These are phyloP conservation scores for Calonectria fujianensis DNA, from an alignment of 2,329 filamentous ascomycete genomes.

Conservation along the genomic window DNA sequence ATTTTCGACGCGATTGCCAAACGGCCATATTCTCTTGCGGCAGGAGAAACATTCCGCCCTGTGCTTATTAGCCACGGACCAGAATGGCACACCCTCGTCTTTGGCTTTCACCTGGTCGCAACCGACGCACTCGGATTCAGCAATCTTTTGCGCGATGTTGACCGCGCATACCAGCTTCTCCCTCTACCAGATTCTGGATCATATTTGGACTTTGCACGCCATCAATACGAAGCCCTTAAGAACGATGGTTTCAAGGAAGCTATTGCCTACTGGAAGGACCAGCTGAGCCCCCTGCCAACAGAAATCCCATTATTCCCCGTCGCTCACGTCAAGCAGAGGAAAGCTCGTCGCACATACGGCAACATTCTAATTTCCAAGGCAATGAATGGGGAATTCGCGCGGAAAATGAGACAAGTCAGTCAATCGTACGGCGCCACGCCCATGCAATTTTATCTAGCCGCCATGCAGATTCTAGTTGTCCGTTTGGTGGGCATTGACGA, in stretches of 20 bases:
- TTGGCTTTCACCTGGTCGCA: conserved; percentile 69
- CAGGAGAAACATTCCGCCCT: background rate
- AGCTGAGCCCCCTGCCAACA: background rate
- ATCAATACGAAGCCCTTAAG: background rate
- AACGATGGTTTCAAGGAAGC: background rate
- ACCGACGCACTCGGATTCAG: conserved; percentile 63
- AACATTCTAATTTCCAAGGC: background rate
- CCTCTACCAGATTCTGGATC: background rate
- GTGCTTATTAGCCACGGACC: background rate
- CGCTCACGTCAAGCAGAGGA: background rate
- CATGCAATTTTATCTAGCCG: background rate
- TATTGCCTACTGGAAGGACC: background rate
- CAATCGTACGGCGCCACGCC: background rate
- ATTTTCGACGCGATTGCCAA: background rate
- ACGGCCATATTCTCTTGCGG: background rate
- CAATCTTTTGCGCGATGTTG: background rate
- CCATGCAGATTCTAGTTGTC: background rate
- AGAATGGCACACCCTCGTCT: conserved; percentile 61
- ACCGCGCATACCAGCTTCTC: background rate
- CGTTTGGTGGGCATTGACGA: background rate
- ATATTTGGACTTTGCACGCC: background rate
- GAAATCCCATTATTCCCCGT: background rate
- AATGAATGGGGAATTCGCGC: background rate
- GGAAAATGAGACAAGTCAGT: background rate
- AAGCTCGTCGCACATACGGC: background rate